Percentiles rank a stretch among this genome's conserved stretches.
Conservation (phyloP, 192 early-diverging fungal species). For the Funneliformis geosporum region DNA sequence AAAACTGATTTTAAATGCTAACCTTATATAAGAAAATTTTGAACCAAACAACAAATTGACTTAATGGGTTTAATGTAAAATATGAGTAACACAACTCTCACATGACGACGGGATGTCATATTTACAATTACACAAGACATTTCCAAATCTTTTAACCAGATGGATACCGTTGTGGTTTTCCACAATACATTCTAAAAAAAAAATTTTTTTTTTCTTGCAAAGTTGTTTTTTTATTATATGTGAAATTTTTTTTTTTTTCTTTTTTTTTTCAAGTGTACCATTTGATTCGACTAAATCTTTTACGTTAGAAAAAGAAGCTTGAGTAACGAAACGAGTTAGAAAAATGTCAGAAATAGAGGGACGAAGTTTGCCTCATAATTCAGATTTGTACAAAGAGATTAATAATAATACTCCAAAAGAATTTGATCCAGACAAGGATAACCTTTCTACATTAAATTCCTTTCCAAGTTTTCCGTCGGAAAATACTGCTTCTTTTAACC, state of each 20-base stretch:
- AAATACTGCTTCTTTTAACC: neutral
- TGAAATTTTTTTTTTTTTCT: neutral
- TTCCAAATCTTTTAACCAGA: neutral
- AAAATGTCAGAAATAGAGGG: constrained; percentile 6
- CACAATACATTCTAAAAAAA: constrained; percentile 1
- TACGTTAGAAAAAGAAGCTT: neutral
- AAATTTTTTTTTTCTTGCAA: too few species aligned
- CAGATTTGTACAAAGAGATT: constrained; percentile 5
- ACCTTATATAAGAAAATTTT: neutral
- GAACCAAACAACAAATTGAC: too few species aligned
- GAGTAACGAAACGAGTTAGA: neutral
- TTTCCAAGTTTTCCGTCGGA: neutral
- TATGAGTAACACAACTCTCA: neutral
- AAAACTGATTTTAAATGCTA: neutral
- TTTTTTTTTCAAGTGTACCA: neutral
- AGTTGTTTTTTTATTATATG: neutral
- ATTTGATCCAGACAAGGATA: neutral
- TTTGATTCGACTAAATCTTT: neutral
- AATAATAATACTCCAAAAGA: neutral
- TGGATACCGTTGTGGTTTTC: neutral
- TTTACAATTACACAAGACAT: neutral
- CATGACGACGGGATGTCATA: neutral
- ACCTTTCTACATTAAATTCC: neutral
- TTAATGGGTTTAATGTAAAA: neutral
- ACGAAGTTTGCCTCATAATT: neutral